phyloP scores from a whole-genome alignment of 345 rosid species.

The Populus nigra region DNA sequence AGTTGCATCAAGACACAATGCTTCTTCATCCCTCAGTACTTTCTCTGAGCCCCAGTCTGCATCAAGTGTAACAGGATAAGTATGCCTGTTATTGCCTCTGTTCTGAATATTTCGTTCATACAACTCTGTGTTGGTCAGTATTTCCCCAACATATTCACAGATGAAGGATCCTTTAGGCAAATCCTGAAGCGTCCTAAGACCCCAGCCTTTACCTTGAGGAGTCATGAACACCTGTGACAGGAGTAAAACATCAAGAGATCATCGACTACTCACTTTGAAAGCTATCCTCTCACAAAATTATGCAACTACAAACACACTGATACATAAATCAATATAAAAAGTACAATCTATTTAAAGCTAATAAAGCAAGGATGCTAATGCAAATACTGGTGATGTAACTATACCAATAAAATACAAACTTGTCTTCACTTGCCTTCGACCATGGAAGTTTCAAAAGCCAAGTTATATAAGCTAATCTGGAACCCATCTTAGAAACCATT shows the following conservation, averaged over 20 bases:
- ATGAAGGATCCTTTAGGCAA: conserved; percentile 78
- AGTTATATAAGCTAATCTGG: too few species aligned
- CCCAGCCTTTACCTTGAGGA: conserved; percentile 81
- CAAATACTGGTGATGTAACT: too few species aligned
- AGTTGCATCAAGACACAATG: conserved; percentile 80
- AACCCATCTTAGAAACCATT: too few species aligned
- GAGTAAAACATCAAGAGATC: not conserved
- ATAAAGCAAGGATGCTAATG: too few species aligned
- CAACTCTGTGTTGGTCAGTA: conserved; percentile 66
- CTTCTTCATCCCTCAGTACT: conserved; percentile 52
- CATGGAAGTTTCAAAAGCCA: too few species aligned
- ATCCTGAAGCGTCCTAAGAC: conserved; percentile 60
- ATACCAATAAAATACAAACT: too few species aligned
- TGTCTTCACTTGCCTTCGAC: too few species aligned
- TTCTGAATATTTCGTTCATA: conserved; percentile 42
- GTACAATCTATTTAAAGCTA: too few species aligned
- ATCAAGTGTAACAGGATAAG: conserved; percentile 66
- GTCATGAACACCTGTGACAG: conserved; percentile 64
- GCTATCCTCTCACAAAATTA: not conserved
- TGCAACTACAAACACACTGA: not conserved
- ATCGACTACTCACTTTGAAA: not conserved
- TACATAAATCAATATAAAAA: too few species aligned
- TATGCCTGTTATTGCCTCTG: conserved; percentile 34
- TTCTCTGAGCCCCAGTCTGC: conserved; percentile 76
- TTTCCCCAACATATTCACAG: conserved; percentile 86